phyloP scores from a whole-genome alignment of 768 basidiomycete species.

The Dentipellis sp. region DNA sequence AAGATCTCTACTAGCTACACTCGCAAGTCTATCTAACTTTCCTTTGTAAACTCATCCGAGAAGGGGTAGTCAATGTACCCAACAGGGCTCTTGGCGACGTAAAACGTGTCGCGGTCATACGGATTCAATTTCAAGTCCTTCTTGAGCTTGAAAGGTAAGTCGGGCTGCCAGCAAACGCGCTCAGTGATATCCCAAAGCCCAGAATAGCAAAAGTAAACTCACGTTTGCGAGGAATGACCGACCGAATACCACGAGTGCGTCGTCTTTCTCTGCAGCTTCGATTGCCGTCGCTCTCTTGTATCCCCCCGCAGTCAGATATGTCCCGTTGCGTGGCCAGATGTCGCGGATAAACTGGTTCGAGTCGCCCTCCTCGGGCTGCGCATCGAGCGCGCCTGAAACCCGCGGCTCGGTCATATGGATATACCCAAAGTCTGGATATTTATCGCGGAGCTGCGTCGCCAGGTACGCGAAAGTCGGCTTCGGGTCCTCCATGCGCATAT shows the following conservation, averaged over 20 bases:
- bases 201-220: neutral
- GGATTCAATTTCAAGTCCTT: constrained; percentile 19
- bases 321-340: constrained; percentile 8
- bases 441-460: constrained; percentile 13
- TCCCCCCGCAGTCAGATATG: constrained; percentile 11
- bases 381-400: neutral
- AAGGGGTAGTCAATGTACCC: constrained; percentile 29
- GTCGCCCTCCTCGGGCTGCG: neutral
- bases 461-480: constrained; percentile 18
- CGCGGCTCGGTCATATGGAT: neutral
- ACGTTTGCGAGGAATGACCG: neutral
- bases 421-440: constrained; percentile 11
- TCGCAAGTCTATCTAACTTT: too few relatives aligned
- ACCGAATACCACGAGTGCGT: neutral
- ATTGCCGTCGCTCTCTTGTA: constrained; percentile 13
- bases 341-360: constrained; percentile 13
- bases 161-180: constrained; percentile 19
- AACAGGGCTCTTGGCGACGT: constrained; percentile 8
- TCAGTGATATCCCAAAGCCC: neutral
- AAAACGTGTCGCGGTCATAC: constrained; percentile 16
- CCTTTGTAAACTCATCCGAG: neutral
- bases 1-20: too few relatives aligned
- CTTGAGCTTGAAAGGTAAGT: constrained; percentile 20
- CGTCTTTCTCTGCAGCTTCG: constrained; percentile 1
- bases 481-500: constrained; percentile 16